A percentile compares a stretch with the other conserved stretches of the same genome.
phyloP scores from a whole-genome alignment of 768 basidiomycete species.

The Antrodiella citrinella region DNA sequence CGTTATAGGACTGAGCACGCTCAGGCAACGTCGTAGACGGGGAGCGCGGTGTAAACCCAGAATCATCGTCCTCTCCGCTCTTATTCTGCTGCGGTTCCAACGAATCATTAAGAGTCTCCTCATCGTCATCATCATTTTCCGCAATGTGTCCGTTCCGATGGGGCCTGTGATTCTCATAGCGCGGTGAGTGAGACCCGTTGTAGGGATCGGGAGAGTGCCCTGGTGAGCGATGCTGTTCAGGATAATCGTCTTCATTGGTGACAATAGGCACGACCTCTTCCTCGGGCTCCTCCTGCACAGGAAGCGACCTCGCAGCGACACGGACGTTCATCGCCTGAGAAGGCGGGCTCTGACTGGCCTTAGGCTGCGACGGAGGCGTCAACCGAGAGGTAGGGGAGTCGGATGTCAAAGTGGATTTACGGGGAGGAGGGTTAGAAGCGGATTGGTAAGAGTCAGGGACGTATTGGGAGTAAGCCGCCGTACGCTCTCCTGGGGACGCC shows the following conservation, averaged over 20 bases:
- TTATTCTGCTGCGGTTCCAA: constrained; percentile 30
- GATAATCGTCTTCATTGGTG: constrained; percentile 21
- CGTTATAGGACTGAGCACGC: constrained; percentile 23
- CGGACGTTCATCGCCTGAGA: constrained; percentile 42
- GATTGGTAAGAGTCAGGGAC: constrained; percentile 18
- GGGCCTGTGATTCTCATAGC: constrained; percentile 25
- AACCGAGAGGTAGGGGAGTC: constrained; percentile 14
- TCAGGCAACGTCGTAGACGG: constrained; percentile 56
- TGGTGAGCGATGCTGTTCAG: constrained; percentile 34
- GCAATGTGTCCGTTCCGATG: constrained; percentile 24
- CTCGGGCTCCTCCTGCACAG: constrained; percentile 70
- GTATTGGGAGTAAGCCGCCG: constrained; percentile 39
- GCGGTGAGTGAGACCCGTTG: constrained; percentile 32
- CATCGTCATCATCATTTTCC: constrained; percentile 35
- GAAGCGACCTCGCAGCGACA: constrained; percentile 65
- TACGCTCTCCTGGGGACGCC: constrained; percentile 39
- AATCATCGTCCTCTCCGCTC: constrained; percentile 20
- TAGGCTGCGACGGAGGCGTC: constrained; percentile 28
- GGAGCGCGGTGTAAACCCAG: constrained; percentile 57
- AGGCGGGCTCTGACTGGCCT: constrained; percentile 47
- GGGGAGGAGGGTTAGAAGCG: constrained; percentile 7
- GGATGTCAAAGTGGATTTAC: constrained; percentile 14
- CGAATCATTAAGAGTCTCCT: constrained; percentile 41
- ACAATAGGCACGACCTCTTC: constrained; percentile 40
- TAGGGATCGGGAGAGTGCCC: constrained; percentile 49